Percentiles rank a stretch among this genome's conserved stretches.
These are phyloP conservation scores for Globisporangium megalacanthum DNA, from an alignment of 352 stramenopile genomes.

Conservation along the genomic window DNA sequence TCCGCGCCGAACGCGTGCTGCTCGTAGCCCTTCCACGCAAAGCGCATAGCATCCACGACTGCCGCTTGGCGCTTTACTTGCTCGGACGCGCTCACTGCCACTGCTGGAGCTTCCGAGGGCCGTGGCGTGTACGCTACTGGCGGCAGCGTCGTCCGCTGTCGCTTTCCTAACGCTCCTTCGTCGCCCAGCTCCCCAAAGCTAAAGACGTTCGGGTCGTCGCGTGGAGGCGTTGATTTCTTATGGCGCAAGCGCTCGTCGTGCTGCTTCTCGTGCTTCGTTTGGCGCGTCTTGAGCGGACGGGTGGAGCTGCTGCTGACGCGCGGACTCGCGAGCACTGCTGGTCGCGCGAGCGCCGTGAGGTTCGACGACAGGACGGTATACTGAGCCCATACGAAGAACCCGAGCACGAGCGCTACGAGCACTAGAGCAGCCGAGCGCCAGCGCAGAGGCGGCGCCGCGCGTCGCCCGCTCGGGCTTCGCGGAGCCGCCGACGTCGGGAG, in stretches of 20 bases:
- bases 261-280: not conserved
- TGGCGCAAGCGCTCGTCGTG: not conserved
- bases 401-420: conserved; percentile 15
- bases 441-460: conserved; percentile 14
- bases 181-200: conserved; percentile 8
- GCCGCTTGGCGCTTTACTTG: conserved; percentile 40
- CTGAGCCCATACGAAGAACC: conserved; percentile 47
- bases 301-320: conserved; percentile 1
- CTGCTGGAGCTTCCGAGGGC: not conserved
- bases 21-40: conserved; percentile 89
- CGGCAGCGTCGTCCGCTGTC: not conserved
- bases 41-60: conserved; percentile 64
- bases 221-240: not conserved
- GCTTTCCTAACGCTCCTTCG: conserved; percentile 3
- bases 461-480: conserved; percentile 4
- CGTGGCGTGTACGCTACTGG: conserved; percentile 12
- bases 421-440: conserved; percentile 13
- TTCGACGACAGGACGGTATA: conserved; percentile 41
- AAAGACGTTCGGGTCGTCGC: not conserved
- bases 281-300: conserved; percentile 5
- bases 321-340: conserved; percentile 6
- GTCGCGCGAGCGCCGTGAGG: conserved; percentile 15
- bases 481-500: not conserved
- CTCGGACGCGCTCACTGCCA: conserved; percentile 2
- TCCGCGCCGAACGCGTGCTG: conserved; percentile 93